Conservation (phyloP, 805 yeast species). For the Kodamaea leandrae region DNA sequence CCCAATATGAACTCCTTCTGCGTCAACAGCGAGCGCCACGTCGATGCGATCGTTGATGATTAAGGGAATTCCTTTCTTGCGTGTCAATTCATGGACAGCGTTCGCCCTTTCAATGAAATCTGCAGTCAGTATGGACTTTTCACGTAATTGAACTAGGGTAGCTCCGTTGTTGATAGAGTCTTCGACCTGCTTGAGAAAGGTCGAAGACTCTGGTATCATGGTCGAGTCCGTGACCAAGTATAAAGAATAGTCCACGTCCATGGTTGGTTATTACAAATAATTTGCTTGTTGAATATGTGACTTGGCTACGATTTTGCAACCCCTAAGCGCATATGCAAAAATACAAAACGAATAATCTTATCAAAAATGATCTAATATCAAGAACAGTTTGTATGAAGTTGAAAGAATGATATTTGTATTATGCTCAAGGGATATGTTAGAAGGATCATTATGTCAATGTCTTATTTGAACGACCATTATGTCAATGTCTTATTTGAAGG, state of each 20-base stretch:
- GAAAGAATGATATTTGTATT: too few species aligned
- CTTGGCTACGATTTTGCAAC: too few species aligned
- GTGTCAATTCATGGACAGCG: constrained; percentile 60
- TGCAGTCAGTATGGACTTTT: constrained; percentile 66
- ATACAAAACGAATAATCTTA: too few species aligned
- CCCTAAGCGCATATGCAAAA: too few species aligned
- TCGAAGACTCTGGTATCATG: constrained; percentile 56
- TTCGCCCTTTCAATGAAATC: constrained; percentile 64
- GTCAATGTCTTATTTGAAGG: too few species aligned
- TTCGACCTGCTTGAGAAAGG: constrained; percentile 59
- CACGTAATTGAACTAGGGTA: constrained; percentile 80
- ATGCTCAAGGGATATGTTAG: too few species aligned
- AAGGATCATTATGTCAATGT: too few species aligned
- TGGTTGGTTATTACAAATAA: not conserved
- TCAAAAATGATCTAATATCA: too few species aligned
- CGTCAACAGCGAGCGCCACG: constrained; percentile 84
- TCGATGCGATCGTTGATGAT: constrained; percentile 86
- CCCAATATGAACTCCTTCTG: constrained; percentile 92
- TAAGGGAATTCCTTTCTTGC: constrained; percentile 61
- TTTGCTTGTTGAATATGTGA: too few species aligned
- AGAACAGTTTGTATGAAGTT: too few species aligned
- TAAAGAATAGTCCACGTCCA: constrained; percentile 51
- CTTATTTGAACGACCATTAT: too few species aligned
- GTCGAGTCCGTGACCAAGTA: constrained; percentile 81
- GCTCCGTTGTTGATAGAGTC: constrained; percentile 68